phyloP scores from a whole-genome alignment of 495 filamentous ascomycete genomes.

The Hypoxylon perforatum region DNA sequence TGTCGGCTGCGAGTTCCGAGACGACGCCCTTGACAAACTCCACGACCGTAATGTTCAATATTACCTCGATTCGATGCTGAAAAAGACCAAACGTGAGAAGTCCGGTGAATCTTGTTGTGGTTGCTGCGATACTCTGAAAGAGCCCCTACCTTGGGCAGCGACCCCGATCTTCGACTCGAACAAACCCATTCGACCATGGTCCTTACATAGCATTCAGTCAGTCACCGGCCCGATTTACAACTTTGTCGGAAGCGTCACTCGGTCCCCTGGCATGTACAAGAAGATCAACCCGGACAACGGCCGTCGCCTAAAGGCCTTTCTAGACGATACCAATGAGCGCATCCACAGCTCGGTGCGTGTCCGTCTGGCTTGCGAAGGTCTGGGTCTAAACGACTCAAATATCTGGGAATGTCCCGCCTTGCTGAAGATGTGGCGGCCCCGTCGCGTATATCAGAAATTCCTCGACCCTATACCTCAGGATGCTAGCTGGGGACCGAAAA shows the following conservation, averaged over 20 bases:
- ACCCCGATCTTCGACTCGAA: conserved; percentile 59
- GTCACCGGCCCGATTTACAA: conserved; percentile 60
- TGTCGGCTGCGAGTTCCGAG: conserved; percentile 67
- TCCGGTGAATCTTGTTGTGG: conserved; percentile 8
- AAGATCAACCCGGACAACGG: conserved; percentile 63
- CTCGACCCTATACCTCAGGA: conserved; percentile 49
- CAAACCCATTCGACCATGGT: conserved; percentile 66
- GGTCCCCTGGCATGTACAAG: conserved; percentile 69
- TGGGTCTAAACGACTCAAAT: conserved; percentile 66
- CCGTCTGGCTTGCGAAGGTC: conserved; percentile 62
- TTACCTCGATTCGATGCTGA: conserved; percentile 46
- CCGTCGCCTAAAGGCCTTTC: conserved; percentile 51
- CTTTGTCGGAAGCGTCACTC: conserved; percentile 61
- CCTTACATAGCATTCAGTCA: conserved; percentile 65
- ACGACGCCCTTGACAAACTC: conserved; percentile 63
- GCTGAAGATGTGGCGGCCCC: conserved; percentile 53
- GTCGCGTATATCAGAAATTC: conserved; percentile 41
- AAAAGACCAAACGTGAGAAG: conserved; percentile 29
- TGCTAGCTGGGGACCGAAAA: conserved; percentile 49
- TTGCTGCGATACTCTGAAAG: conserved; percentile 11
- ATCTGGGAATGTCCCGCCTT: conserved; percentile 66
- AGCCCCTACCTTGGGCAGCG: conserved; percentile 55
- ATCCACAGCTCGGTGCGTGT: conserved; percentile 71
- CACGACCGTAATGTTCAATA: conserved; percentile 60
- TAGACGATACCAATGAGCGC: conserved; percentile 71